Evolutionary conservation across 495 filamentous ascomycete genomes (phyloP).

Genomic region (Penicillium atrosanguineum): DNA sequence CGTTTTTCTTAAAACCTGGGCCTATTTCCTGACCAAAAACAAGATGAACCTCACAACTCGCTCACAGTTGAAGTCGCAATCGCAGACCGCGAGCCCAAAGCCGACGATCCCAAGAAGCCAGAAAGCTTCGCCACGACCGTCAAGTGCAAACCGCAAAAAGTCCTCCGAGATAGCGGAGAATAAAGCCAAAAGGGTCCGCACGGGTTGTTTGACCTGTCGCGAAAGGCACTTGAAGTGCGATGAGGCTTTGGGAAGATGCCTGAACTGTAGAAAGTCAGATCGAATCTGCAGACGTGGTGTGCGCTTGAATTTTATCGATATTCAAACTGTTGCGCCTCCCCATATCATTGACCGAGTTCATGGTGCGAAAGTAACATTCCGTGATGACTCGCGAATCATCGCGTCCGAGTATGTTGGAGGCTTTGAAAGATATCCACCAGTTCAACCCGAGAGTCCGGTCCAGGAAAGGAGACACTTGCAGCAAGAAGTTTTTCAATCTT

Average conservation of each 20-base stretch:
- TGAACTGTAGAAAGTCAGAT: slow-evolving; percentile 87
- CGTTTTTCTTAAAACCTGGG: neutral
- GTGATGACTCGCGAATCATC: slow-evolving; percentile 87
- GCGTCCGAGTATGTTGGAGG: slow-evolving; percentile 91
- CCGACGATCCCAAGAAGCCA: slow-evolving; percentile 20
- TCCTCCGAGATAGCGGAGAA: slow-evolving; percentile 22
- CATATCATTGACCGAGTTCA: slow-evolving; percentile 54
- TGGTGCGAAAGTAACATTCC: slow-evolving; percentile 73
- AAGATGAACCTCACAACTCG: slow-evolving; percentile 24
- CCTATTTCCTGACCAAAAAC: neutral
- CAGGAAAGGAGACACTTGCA: slow-evolving; percentile 32
- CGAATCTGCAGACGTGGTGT: slow-evolving; percentile 83
- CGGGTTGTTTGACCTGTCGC: slow-evolving; percentile 75
- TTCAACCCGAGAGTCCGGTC: slow-evolving; percentile 37
- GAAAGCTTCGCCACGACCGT: slow-evolving; percentile 18
- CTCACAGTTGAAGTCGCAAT: slow-evolving; percentile 14
- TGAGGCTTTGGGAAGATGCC: slow-evolving; percentile 73
- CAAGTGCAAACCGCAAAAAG: slow-evolving; percentile 23
- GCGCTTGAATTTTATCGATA: slow-evolving; percentile 91
- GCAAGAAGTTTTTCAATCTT: slow-evolving; percentile 36
- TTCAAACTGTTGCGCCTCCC: slow-evolving; percentile 68
- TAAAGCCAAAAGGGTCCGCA: slow-evolving; percentile 71
- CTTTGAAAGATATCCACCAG: slow-evolving; percentile 65
- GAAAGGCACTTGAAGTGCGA: slow-evolving; percentile 81
- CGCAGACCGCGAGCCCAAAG: slow-evolving; percentile 7